phyloP scores from a whole-genome alignment of 352 stramenopile species.

The Globisporangium lucens region DNA sequence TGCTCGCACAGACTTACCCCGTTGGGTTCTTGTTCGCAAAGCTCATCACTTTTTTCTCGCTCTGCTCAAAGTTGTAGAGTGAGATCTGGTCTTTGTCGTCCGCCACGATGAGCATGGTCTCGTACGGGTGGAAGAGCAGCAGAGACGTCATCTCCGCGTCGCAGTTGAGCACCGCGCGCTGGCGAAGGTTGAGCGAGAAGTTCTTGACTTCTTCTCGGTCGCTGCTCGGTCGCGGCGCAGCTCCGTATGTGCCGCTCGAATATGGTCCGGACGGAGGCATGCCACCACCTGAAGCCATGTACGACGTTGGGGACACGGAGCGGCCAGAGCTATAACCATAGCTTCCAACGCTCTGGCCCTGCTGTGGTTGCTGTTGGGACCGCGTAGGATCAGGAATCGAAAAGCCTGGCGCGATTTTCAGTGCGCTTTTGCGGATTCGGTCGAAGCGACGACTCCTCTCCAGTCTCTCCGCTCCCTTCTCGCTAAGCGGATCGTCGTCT shows the following conservation, averaged over 20 bases:
- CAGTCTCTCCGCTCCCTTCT: constrained; percentile 64
- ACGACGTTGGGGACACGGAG: constrained; percentile 18
- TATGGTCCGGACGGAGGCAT: constrained; percentile 28
- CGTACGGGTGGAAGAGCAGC: constrained; percentile 96
- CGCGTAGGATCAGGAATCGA: constrained; percentile 16
- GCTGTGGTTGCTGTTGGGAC: not conserved
- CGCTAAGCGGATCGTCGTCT: constrained; percentile 74
- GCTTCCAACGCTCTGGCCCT: constrained; percentile 4
- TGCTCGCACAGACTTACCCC: constrained; percentile 40
- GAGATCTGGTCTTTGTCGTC: constrained; percentile 93
- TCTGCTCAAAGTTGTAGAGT: constrained; percentile 94
- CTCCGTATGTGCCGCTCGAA: constrained; percentile 31
- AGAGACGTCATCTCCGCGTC: constrained; percentile 94
- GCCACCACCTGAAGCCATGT: constrained; percentile 12
- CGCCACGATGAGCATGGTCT: constrained; percentile 92
- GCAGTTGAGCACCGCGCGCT: constrained; percentile 91
- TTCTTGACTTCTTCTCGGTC: constrained; percentile 69
- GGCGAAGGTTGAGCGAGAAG: constrained; percentile 86
- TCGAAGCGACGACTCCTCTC: constrained; percentile 65
- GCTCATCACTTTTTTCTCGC: constrained; percentile 70
- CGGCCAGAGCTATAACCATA: constrained; percentile 13
- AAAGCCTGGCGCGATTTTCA: constrained; percentile 69
- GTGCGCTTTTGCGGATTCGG: constrained; percentile 46
- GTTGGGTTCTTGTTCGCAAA: constrained; percentile 86
- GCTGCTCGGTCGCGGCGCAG: constrained; percentile 20